These are phyloP conservation scores for Fusarium palustre DNA, from an alignment of 2,329 filamentous ascomycete species.

Conservation along the genomic window DNA sequence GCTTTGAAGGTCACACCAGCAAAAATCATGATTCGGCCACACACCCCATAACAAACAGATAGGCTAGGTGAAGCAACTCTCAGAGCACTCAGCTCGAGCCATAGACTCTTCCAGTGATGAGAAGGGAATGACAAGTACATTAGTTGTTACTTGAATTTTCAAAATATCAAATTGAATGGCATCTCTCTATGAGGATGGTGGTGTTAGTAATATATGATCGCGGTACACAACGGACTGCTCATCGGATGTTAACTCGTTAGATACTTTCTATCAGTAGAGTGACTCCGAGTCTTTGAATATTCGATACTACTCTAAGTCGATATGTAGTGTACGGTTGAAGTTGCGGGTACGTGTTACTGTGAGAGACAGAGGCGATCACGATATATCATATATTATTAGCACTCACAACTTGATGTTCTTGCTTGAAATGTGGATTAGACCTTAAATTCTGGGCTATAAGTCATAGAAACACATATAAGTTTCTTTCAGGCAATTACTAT, in stretches of 20 bases:
- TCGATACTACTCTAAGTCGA: not conserved
- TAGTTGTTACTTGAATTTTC: conserved; percentile 8
- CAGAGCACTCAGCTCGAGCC: too few species aligned
- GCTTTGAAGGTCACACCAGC: not conserved
- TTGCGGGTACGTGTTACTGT: not conserved
- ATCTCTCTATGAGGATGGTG: not conserved
- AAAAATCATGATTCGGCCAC: not conserved
- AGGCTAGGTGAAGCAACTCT: not conserved
- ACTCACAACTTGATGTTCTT: not conserved
- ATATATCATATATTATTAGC: not conserved
- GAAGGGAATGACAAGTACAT: too few species aligned
- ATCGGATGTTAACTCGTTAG: not conserved
- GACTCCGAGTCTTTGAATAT: not conserved
- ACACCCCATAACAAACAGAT: not conserved
- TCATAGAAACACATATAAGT: fast-evolving
- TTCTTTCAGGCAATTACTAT: too few species aligned
- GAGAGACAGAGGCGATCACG: not conserved
- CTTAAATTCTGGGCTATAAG: too few species aligned
- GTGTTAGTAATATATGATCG: not conserved
- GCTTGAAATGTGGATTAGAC: too few species aligned
- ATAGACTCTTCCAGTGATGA: not conserved
- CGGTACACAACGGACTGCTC: too few species aligned
- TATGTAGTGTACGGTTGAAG: not conserved
- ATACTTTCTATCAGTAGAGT: conserved; percentile 12
- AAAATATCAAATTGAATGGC: not conserved